These are phyloP conservation scores for Vaccinium myrtillus DNA, from an alignment of 148 eudicot species.

Conservation along the genomic window DNA sequence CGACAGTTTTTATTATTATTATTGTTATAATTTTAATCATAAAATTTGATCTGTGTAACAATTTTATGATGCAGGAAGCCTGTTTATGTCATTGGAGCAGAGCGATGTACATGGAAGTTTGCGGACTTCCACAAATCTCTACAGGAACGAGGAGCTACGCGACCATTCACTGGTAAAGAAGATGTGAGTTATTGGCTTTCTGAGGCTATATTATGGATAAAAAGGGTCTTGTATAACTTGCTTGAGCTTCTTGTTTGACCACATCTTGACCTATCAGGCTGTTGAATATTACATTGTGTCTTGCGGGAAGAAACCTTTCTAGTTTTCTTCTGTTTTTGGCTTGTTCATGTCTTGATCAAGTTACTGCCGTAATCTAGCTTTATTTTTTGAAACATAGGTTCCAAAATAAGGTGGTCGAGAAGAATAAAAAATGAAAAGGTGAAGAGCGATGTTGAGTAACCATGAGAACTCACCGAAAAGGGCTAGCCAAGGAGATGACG, in stretches of 20 bases:
- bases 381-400: background rate
- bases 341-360: background rate
- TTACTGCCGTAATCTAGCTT: background rate
- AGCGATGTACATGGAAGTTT: slow-evolving; percentile 87
- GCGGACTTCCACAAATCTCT: slow-evolving; percentile 67
- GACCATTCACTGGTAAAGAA: slow-evolving; percentile 79
- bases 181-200: slow-evolving; percentile 47
- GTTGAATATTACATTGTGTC: too few species aligned
- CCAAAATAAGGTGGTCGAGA: background rate
- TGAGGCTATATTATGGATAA: too few species aligned
- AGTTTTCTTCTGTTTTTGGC: background rate
- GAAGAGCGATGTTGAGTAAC: background rate
- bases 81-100: slow-evolving; percentile 89
- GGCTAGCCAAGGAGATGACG: background rate
- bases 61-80: slow-evolving; percentile 63
- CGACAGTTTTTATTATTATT: background rate
- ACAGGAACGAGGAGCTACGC: slow-evolving; percentile 61
- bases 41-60: background rate
- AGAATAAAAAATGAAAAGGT: background rate
- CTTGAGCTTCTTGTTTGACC: background rate
- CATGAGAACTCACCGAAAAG: background rate
- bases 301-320: background rate
- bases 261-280: background rate
- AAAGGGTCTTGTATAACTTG: background rate
- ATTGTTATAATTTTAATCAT: background rate